Evolutionary conservation across 2,329 filamentous ascomycete genomes (phyloP).

Genomic region (Zasmidium citrigriseum): DNA sequence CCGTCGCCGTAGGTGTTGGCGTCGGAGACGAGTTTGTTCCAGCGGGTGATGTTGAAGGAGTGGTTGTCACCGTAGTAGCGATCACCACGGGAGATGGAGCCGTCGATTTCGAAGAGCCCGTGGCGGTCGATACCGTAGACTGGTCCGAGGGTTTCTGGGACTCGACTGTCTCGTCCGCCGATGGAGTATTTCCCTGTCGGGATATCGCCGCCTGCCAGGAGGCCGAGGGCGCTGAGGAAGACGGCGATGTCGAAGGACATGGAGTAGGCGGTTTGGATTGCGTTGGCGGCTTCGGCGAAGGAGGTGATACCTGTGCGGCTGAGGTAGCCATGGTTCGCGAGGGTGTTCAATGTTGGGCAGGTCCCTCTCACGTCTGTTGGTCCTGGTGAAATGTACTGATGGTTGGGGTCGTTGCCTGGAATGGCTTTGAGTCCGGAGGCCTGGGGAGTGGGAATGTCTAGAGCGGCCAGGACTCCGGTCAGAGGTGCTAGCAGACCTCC

Average conservation of each 20-base stretch:
- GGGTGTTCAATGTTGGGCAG: slow-evolving; percentile 29
- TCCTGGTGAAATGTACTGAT: slow-evolving; percentile 27
- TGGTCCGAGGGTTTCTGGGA: slow-evolving; percentile 27
- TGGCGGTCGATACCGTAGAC: slow-evolving; percentile 29
- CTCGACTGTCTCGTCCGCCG: slow-evolving; percentile 23
- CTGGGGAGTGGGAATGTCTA: slow-evolving; percentile 28
- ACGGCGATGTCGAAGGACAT: slow-evolving; percentile 26
- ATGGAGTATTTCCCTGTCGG: slow-evolving; percentile 28
- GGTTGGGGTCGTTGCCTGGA: slow-evolving; percentile 26
- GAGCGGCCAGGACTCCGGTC: slow-evolving; percentile 21
- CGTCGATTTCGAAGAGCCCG: slow-evolving; percentile 29
- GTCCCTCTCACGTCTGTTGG: slow-evolving; percentile 25
- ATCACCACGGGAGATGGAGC: slow-evolving; percentile 29
- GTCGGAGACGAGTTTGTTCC: slow-evolving; percentile 20
- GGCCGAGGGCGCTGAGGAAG: slow-evolving; percentile 28
- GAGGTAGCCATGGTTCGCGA: slow-evolving; percentile 32
- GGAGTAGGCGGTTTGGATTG: slow-evolving; percentile 25
- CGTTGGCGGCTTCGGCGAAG: slow-evolving; percentile 30
- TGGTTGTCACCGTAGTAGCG: slow-evolving; percentile 30
- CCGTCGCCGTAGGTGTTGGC: slow-evolving; percentile 22
- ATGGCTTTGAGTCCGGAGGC: slow-evolving; percentile 21
- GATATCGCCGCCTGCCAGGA: slow-evolving; percentile 30
- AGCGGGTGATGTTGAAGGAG: slow-evolving; percentile 25
- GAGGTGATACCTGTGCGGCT: slow-evolving; percentile 25
- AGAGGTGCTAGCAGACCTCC: slow-evolving; percentile 24